Evolutionary conservation across 345 rosid species (phyloP).

Genomic region (Hypericum perforatum): DNA sequence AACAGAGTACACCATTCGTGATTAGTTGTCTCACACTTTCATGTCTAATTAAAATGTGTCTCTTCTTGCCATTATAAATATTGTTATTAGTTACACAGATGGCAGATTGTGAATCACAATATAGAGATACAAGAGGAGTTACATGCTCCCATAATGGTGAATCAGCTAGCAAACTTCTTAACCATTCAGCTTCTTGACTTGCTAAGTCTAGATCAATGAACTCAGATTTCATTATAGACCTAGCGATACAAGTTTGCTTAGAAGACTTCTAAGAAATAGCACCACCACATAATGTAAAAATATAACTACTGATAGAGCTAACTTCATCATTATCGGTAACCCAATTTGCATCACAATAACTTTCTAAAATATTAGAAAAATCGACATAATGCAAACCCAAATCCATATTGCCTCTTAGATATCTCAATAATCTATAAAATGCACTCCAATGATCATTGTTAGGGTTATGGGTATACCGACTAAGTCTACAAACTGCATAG

Average conservation of each 20-base stretch:
- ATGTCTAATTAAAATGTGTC: neutral
- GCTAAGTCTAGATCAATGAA: neutral
- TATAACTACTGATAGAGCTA: neutral
- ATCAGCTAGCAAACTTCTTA: neutral
- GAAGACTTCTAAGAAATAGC: neutral
- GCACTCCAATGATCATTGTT: neutral
- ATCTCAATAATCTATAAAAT: neutral
- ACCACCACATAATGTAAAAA: neutral
- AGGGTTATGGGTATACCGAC: neutral
- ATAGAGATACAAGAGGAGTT: neutral
- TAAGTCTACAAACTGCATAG: conserved; percentile 2
- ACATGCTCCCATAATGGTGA: neutral
- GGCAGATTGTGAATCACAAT: neutral
- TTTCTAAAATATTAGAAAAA: neutral
- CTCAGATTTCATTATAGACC: neutral
- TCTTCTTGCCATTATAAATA: conserved; percentile 1
- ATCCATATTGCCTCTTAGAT: neutral
- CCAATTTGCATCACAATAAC: conserved; percentile 2
- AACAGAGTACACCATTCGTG: neutral
- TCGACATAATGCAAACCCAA: neutral
- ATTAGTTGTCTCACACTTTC: neutral
- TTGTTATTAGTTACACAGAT: neutral
- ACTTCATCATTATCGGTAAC: neutral
- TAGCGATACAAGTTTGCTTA: conserved; percentile 4
- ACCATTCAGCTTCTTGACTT: neutral